Evolutionary conservation across 2,329 filamentous ascomycete species (phyloP).

Genomic region (Curvularia lunata): DNA sequence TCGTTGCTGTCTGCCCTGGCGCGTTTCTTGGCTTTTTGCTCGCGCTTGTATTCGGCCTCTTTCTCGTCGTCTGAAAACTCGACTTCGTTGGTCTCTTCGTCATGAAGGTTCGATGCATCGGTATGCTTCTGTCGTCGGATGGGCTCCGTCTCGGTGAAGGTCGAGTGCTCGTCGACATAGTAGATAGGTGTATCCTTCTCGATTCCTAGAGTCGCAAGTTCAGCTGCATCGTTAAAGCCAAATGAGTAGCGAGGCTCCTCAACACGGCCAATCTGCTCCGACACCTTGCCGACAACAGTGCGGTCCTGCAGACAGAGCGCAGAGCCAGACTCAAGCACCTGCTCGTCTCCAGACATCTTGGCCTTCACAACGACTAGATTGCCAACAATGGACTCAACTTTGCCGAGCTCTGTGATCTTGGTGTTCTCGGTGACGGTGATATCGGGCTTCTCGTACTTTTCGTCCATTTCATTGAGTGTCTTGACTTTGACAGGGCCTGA

Average conservation of each 20-base stretch:
- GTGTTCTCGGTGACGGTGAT: constrained; percentile 78
- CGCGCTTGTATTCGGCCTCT: constrained; percentile 76
- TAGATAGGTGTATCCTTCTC: constrained; percentile 73
- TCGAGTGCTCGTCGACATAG: constrained; percentile 80
- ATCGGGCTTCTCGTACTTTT: constrained; percentile 68
- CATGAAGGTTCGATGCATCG: constrained; percentile 92
- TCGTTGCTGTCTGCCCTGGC: constrained; percentile 41
- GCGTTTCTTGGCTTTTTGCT: constrained; percentile 65
- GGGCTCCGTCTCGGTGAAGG: constrained; percentile 84
- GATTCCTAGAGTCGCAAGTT: constrained; percentile 72
- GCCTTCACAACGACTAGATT: constrained; percentile 80
- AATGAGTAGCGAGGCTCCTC: constrained; percentile 86
- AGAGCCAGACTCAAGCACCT: constrained; percentile 83
- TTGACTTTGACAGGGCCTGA: constrained; percentile 66
- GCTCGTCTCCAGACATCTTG: constrained; percentile 77
- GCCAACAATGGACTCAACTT: constrained; percentile 77
- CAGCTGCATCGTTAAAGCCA: constrained; percentile 71
- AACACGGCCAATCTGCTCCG: constrained; percentile 85
- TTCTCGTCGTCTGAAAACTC: constrained; percentile 98
- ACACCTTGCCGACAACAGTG: constrained; percentile 78
- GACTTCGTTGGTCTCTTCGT: constrained; percentile 90
- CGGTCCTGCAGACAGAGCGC: constrained; percentile 80
- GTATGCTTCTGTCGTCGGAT: constrained; percentile 82
- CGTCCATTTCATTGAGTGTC: constrained; percentile 79
- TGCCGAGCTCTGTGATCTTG: constrained; percentile 76